phyloP scores from a whole-genome alignment of 768 basidiomycete species.

The Hygrophoropsis aurantiaca region DNA sequence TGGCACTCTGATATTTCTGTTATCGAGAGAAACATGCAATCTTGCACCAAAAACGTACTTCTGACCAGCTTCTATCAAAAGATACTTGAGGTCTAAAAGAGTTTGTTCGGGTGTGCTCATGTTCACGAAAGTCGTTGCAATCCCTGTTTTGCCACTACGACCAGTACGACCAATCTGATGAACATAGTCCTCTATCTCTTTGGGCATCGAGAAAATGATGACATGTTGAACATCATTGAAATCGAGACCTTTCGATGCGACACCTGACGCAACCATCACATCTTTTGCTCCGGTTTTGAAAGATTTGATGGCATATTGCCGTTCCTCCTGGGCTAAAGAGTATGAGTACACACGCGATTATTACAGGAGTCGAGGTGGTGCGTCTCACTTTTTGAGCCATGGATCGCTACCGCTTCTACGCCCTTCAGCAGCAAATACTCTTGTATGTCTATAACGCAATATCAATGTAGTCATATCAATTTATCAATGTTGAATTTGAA shows the following conservation, averaged over 20 bases:
- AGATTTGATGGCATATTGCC: conserved; percentile 97
- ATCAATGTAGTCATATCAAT: background rate
- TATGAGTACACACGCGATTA: background rate
- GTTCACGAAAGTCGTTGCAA: conserved; percentile 98
- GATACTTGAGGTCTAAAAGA: conserved; percentile 92
- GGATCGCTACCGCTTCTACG: conserved; percentile 97
- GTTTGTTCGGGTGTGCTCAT: conserved; percentile 98
- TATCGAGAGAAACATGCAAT: conserved; percentile 6
- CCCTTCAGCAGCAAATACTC: conserved; percentile 96
- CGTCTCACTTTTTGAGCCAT: conserved; percentile 88
- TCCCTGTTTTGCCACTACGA: conserved; percentile 96
- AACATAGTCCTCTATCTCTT: conserved; percentile 99
- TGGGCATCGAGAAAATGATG: conserved; percentile 99
- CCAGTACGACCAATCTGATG: conserved; percentile 99
- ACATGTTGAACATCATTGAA: conserved; percentile 99
- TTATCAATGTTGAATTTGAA: too few species aligned
- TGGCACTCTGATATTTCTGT: conserved; percentile 64
- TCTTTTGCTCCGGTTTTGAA: conserved; percentile 98
- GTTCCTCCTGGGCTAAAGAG: conserved; percentile 87
- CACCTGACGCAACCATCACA: conserved; percentile 98
- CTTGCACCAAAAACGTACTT: conserved; percentile 75
- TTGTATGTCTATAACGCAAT: conserved; percentile 77
- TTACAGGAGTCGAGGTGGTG: background rate
- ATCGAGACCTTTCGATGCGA: conserved; percentile 97
- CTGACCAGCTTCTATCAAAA: conserved; percentile 96